Conservation (phyloP, 768 basidiomycete species). For the Suillus americanus region DNA sequence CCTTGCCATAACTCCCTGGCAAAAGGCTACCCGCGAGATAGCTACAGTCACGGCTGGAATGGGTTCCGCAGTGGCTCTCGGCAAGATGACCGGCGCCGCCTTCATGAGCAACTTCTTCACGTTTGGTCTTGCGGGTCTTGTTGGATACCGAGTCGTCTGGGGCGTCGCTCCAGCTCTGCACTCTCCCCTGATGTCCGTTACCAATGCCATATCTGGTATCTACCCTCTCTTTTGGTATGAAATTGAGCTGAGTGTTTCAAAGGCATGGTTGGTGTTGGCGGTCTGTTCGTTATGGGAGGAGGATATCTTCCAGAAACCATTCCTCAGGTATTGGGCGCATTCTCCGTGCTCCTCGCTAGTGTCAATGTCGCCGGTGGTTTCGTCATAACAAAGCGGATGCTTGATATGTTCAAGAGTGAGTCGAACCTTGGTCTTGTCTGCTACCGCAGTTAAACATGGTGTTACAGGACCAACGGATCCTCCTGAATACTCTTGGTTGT, state of each 20-base stretch:
- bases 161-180: slow-evolving; percentile 86
- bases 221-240: slow-evolving; percentile 9
- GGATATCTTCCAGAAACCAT: slow-evolving; percentile 80
- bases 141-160: slow-evolving; percentile 90
- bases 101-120: slow-evolving; percentile 92
- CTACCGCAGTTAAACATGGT: slow-evolving; percentile 4
- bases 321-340: slow-evolving; percentile 75
- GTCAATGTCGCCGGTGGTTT: slow-evolving; percentile 90
- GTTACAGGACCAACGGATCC: slow-evolving; percentile 73
- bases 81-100: slow-evolving; percentile 74
- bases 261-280: slow-evolving; percentile 81
- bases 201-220: slow-evolving; percentile 83
- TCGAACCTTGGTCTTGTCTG: background rate
- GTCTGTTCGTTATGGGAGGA: slow-evolving; percentile 90
- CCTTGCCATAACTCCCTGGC: slow-evolving; percentile 79
- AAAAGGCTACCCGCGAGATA: slow-evolving; percentile 76
- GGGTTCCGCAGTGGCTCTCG: slow-evolving; percentile 69
- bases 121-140: slow-evolving; percentile 81
- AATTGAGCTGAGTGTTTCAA: background rate
- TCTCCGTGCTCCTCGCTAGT: slow-evolving; percentile 84
- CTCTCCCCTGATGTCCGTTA: slow-evolving; percentile 89
- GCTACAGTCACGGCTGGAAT: slow-evolving; percentile 73
- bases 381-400: slow-evolving; percentile 87
- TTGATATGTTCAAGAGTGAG: slow-evolving; percentile 89
- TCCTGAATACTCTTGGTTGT: slow-evolving; percentile 85